Evolutionary conservation across 129 eudicot genomes (phyloP).

Genomic region (Solidago caesia): DNA sequence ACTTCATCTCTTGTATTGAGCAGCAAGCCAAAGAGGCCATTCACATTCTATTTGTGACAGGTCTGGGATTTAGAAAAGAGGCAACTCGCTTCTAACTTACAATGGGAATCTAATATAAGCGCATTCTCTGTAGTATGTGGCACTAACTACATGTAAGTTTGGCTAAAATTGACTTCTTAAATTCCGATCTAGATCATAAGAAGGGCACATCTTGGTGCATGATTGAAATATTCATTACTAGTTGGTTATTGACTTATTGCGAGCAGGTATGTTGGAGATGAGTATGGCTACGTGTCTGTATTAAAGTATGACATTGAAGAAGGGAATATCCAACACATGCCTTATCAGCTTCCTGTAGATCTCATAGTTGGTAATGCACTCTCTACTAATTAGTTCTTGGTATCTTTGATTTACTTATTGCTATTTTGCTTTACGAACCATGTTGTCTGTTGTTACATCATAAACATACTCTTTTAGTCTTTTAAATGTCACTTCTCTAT

Average conservation of each 20-base stretch:
- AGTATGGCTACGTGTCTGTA: slow-evolving; percentile 77
- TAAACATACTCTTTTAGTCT: neutral
- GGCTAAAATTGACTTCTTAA: slow-evolving; percentile 1
- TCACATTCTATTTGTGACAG: slow-evolving; percentile 38
- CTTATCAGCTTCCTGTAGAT: slow-evolving; percentile 72
- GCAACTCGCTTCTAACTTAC: slow-evolving; percentile 53
- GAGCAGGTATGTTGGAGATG: slow-evolving; percentile 86
- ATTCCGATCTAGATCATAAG: neutral
- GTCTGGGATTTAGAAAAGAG: slow-evolving; percentile 85
- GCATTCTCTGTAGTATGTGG: slow-evolving; percentile 67
- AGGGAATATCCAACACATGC: slow-evolving; percentile 52
- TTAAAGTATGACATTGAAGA: slow-evolving; percentile 69
- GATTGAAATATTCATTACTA: slow-evolving; percentile 20
- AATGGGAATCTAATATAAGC: slow-evolving; percentile 90
- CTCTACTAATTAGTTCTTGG: slow-evolving; percentile 21
- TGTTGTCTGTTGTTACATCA: slow-evolving; percentile 7
- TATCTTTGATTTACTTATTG: slow-evolving; percentile 17
- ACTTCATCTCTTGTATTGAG: slow-evolving; percentile 24
- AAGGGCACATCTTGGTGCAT: slow-evolving; percentile 18
- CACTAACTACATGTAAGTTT: slow-evolving; percentile 70
- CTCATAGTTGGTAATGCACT: slow-evolving; percentile 70
- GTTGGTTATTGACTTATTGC: neutral
- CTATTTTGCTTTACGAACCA: slow-evolving; percentile 15
- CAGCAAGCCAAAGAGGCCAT: slow-evolving; percentile 14
- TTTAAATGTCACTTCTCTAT: slow-evolving; percentile 10